Conservation (phyloP, 2,329 filamentous ascomycete genomes). For the Cadophora sp. region DNA sequence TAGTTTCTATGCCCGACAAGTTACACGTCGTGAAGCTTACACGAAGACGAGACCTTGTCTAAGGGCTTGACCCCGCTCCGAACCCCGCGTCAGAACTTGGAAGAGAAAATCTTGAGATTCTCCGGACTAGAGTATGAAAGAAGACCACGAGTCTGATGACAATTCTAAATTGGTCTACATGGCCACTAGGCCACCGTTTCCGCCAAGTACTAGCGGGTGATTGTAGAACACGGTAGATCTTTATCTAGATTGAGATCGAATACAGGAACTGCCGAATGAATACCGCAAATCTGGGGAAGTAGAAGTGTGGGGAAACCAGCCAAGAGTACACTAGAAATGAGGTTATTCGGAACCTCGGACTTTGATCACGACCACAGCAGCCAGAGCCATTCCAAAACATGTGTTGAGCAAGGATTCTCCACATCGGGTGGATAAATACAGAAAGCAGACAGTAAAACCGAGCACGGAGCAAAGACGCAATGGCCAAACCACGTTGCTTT, state of each 20-base stretch:
- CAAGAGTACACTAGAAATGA: not conserved
- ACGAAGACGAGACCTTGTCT: not conserved
- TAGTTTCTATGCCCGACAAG: not conserved
- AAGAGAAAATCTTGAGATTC: not conserved
- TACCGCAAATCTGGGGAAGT: not conserved
- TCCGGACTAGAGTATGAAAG: not conserved
- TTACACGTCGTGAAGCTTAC: not conserved
- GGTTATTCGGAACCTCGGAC: not conserved
- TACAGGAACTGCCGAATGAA: not conserved
- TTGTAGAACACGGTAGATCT: not conserved
- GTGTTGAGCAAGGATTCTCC: not conserved
- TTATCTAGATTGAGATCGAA: not conserved
- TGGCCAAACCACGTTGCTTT: not conserved
- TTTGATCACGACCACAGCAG: not conserved
- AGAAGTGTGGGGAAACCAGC: slow-evolving; percentile 10
- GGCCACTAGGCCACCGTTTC: not conserved
- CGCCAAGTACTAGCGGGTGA: not conserved
- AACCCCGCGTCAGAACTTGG: not conserved
- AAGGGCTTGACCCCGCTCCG: not conserved
- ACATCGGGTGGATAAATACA: not conserved
- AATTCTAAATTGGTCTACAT: not conserved
- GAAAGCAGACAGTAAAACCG: not conserved
- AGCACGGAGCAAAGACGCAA: not conserved
- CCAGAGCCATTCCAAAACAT: not conserved
- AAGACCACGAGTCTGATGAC: not conserved